Percentiles rank a stretch among this genome's conserved stretches.
These are phyloP conservation scores for Heliamphora exappendiculata DNA, from an alignment of 148 eudicot genomes.

Conservation along the genomic window DNA sequence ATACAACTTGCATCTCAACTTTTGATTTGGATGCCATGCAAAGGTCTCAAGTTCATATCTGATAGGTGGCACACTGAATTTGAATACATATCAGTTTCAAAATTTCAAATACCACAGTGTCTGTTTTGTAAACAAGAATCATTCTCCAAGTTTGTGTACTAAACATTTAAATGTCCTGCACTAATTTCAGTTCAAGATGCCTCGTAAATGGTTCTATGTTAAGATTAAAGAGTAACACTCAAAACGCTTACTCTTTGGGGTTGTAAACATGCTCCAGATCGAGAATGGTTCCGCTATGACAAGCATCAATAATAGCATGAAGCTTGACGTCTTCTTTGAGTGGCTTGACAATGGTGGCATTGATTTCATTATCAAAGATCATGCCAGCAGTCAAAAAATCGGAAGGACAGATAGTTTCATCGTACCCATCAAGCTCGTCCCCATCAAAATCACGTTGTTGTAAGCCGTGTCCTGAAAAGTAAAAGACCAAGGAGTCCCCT, in stretches of 20 bases:
- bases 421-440: constrained; percentile 67
- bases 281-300: constrained; percentile 74
- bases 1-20: no score
- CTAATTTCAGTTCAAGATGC: no score
- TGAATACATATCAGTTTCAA: no score
- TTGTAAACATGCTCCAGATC: constrained; percentile 31
- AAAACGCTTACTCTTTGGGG: not conserved
- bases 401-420: constrained; percentile 65
- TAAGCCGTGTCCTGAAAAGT: constrained; percentile 73
- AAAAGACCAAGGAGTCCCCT: constrained; percentile 78
- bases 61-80: no score
- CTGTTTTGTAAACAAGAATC: no score
- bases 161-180: no score
- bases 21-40: no score
- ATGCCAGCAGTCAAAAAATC: constrained; percentile 57
- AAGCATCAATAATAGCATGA: constrained; percentile 75
- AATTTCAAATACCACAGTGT: no score
- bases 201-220: no score
- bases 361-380: constrained; percentile 66
- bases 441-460: constrained; percentile 39
- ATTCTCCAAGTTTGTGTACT: no score
- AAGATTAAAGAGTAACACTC: not conserved
- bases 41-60: no score
- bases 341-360: constrained; percentile 56
- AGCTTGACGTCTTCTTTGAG: constrained; percentile 56